Percentiles rank a stretch among this genome's conserved stretches.
Conservation (phyloP, 1,139 yeast genomes). For the Magnusiomyces fungicola region DNA sequence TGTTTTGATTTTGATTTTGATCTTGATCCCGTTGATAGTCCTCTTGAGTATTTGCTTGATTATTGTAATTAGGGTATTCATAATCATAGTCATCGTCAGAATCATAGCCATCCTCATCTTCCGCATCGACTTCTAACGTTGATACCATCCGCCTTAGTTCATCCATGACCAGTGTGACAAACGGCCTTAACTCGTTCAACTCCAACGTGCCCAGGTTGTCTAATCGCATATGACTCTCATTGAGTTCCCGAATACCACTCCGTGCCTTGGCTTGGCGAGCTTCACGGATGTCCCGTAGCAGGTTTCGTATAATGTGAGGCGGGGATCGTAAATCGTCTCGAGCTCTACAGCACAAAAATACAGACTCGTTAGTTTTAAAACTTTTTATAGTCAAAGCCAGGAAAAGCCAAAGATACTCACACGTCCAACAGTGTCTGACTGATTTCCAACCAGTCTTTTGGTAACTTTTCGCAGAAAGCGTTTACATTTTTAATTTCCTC, state of each 20-base stretch:
- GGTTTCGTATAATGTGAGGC: conserved; percentile 53
- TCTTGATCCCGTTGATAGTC: neutral
- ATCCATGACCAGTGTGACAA: conserved; percentile 72
- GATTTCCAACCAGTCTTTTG: conserved; percentile 83
- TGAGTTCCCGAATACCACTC: conserved; percentile 67
- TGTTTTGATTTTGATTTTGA: neutral
- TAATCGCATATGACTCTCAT: conserved; percentile 76
- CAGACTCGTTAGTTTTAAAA: conserved; percentile 14
- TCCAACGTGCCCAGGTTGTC: conserved; percentile 80
- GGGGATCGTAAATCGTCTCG: conserved; percentile 69
- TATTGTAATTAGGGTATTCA: conserved; percentile 10
- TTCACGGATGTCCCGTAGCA: conserved; percentile 79
- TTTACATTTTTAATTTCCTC: conserved; percentile 54
- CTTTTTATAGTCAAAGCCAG: neutral
- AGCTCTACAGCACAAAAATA: conserved; percentile 45
- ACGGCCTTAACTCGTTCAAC: conserved; percentile 81
- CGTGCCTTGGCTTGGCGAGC: conserved; percentile 73
- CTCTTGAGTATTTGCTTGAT: neutral
- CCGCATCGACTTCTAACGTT: conserved; percentile 27
- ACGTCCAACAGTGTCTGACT: conserved; percentile 56
- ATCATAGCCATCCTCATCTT: conserved; percentile 14
- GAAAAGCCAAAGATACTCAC: neutral
- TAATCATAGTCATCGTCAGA: conserved; percentile 17
- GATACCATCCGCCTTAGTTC: conserved; percentile 52
- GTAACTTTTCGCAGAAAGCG: conserved; percentile 57